A percentile compares a stretch with the other conserved stretches of the same genome.
phyloP scores from a whole-genome alignment of 2,329 filamentous ascomycete species.

The Sphaerostilbella broomeana region DNA sequence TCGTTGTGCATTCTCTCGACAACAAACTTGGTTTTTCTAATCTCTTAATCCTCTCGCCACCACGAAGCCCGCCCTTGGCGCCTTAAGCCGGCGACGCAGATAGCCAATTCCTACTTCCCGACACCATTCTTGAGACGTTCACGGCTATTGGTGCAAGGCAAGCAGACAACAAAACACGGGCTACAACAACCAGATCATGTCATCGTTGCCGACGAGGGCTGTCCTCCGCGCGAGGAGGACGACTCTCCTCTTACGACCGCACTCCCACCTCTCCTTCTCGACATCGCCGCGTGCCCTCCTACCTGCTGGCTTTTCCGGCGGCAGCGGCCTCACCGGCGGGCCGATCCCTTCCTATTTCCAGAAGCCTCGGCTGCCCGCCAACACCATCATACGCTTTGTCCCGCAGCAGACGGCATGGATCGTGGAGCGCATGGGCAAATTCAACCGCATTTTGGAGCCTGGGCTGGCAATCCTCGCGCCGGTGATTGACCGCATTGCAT shows the following conservation, averaged over 20 bases:
- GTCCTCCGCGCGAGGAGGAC: constrained; percentile 19
- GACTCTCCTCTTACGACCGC: constrained; percentile 1
- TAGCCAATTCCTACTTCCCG: too few species aligned
- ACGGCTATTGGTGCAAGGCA: neutral
- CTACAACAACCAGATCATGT: constrained; percentile 20
- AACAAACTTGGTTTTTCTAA: constrained; percentile 1
- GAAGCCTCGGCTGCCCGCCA: constrained; percentile 69
- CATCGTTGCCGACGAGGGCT: constrained; percentile 25
- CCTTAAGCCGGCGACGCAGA: too few species aligned
- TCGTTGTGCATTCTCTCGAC: constrained; percentile 1
- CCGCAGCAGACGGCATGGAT: constrained; percentile 99
- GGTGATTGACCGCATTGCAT: constrained; percentile 90
- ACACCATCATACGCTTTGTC: constrained; percentile 92
- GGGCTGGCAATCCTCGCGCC: constrained; percentile 84
- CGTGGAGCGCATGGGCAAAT: constrained; percentile 98
- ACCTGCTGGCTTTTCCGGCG: constrained; percentile 24
- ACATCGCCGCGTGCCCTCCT: constrained; percentile 27
- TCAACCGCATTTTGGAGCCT: constrained; percentile 85
- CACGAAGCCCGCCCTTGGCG: too few species aligned
- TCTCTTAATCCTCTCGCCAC: too few species aligned
- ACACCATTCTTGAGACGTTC: too few species aligned
- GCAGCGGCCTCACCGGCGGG: constrained; percentile 18
- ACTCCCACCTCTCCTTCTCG: constrained; percentile 23
- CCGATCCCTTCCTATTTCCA: constrained; percentile 71
- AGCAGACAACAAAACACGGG: constrained; percentile 1